Base-by-base conservation (phyloP, 257 asterid species). In the Parsonsia alboflavescens region DNA sequence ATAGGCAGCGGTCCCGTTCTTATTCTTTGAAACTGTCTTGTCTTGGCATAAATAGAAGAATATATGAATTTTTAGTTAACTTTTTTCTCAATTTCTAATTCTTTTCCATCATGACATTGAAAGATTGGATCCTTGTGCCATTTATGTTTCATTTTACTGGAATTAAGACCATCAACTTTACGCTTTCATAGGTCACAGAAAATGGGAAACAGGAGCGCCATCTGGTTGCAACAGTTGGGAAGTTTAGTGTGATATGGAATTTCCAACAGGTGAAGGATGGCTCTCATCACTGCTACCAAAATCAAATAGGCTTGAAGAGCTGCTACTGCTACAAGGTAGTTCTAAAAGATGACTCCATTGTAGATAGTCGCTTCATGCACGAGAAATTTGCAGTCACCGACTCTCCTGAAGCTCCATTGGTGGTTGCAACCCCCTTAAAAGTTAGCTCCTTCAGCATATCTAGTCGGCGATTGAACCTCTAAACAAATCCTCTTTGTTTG, bases 371-470 rank as follows among this genome's bases (percentile, higher is more conserved):
- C 74, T 94, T 94, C 89, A 92, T 94, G 99, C 99, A 94, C 15
- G 99, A 94, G 81, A 92, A 90, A 66, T 94, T 78, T 61, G 99
- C 98, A 36, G 91, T 92, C 57, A 85, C 78, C 0, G 86, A 85
- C 70, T 85, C 88, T 0, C 88, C 88, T 58, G 88, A 85, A 79
- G 88, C 88, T 63, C 88, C 88, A 1, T 30, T 85, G 62, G 88
- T 85, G 78, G 88, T 85, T 50, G 89, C 76, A 84, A 94, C 99
- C 69, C 90, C 96, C 46, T 44, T 86, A 86, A 92, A 87, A 83
- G 96, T 94, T 64, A 94, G 97, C 91, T 94, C 99, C 70, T 90
- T 92, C 89, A 94, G 99, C 88, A 90, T 94, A 70, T 90, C 99
- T 39, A 90, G 84, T 82, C 85, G 93, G 78, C 78, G 90, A 39